phyloP scores from a whole-genome alignment of 2,329 filamentous ascomycete genomes.

The Ascochyta rabiei region DNA sequence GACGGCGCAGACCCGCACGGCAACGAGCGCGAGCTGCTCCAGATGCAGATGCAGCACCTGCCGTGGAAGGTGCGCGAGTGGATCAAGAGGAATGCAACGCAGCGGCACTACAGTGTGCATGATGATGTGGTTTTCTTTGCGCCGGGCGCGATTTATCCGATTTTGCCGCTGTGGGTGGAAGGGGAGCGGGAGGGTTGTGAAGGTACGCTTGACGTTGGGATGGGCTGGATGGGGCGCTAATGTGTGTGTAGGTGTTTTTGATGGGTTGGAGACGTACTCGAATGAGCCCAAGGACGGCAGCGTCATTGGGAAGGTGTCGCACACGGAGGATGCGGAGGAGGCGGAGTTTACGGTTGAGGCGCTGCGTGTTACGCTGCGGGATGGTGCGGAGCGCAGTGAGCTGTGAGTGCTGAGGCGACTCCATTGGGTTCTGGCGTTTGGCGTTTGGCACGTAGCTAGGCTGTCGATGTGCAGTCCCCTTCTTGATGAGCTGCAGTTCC shows the following conservation, averaged over 20 bases:
- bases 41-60: conserved; percentile 55
- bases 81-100: conserved; percentile 55
- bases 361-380: conserved; percentile 29
- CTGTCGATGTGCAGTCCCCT: too few relatives aligned
- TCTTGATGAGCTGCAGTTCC: too few relatives aligned
- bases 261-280: conserved; percentile 40
- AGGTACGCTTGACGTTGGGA: conserved; percentile 38
- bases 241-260: conserved; percentile 31
- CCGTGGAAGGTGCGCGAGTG: conserved; percentile 53
- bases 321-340: conserved; percentile 33
- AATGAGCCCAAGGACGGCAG: conserved; percentile 38
- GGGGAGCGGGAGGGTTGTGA: conserved; percentile 48
- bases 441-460: not conserved
- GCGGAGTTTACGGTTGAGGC: conserved; percentile 42
- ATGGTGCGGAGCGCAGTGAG: conserved; percentile 28
- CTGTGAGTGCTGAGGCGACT: conserved; percentile 19
- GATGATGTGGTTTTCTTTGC: conserved; percentile 59
- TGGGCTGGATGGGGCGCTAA: conserved; percentile 7
- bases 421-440: not conserved
- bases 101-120: conserved; percentile 49
- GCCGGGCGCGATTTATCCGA: conserved; percentile 58
- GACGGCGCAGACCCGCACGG: conserved; percentile 60
- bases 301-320: conserved; percentile 36
- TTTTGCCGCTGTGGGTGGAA: conserved; percentile 59
- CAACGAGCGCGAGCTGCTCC: conserved; percentile 55